Conservation (phyloP, 1,284 basidiomycete species). For the Meira nashicola region DNA sequence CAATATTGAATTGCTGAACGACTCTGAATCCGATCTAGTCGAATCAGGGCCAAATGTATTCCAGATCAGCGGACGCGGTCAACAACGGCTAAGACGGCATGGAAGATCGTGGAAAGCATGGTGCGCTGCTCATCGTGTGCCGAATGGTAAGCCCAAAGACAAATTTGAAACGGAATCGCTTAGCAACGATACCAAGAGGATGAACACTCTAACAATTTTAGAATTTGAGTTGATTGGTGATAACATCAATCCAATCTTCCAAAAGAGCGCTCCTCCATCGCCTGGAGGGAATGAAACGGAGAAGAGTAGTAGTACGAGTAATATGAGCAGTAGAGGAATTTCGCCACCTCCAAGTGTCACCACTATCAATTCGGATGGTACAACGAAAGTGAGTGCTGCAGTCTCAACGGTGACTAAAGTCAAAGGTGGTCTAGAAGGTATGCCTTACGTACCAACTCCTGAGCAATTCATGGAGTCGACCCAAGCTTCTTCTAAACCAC, state of each 20-base stretch:
- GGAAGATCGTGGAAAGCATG: conserved; percentile 70
- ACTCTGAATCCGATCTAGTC: conserved; percentile 57
- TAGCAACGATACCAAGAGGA: conserved; percentile 19
- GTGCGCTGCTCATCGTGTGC: conserved; percentile 69
- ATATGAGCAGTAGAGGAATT: conserved; percentile 28
- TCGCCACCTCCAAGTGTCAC: conserved; percentile 25
- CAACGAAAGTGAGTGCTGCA: conserved; percentile 15
- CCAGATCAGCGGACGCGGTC: conserved; percentile 67
- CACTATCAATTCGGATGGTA: conserved; percentile 26
- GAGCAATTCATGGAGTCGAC: conserved; percentile 69
- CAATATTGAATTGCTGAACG: conserved; percentile 66
- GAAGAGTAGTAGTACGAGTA: not conserved
- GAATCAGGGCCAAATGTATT: conserved; percentile 59
- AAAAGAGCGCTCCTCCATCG: conserved; percentile 25
- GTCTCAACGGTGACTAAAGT: not conserved
- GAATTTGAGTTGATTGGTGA: conserved; percentile 80
- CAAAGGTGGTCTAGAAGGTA: conserved; percentile 32
- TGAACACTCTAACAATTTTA: conserved; percentile 55
- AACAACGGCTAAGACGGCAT: conserved; percentile 48
- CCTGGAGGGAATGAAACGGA: conserved; percentile 12
- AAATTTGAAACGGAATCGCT: not conserved
- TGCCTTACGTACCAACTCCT: conserved; percentile 27
- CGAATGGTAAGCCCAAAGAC: conserved; percentile 11
- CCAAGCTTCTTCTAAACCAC: conserved; percentile 66
- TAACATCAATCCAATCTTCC: conserved; percentile 63